Conservation (phyloP, 129 eudicot species). For the Flaveria linearis region DNA sequence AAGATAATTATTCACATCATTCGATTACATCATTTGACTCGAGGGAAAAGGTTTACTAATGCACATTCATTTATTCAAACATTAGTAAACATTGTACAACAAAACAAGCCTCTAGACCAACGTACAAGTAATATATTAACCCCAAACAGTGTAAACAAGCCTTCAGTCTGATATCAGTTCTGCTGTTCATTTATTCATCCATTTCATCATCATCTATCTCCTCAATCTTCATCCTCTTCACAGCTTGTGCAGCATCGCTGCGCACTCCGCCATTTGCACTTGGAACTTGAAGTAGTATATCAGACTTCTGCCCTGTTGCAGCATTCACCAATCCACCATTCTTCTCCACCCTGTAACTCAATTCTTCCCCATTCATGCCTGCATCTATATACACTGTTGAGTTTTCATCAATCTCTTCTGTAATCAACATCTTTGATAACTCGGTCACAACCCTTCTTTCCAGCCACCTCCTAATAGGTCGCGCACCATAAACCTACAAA, state of each 20-base stretch:
- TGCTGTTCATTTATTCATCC: slow-evolving; percentile 37
- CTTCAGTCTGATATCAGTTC: not conserved
- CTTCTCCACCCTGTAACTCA: slow-evolving; percentile 72
- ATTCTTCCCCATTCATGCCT: slow-evolving; percentile 34
- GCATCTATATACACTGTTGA: slow-evolving; percentile 88
- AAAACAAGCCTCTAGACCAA: not conserved
- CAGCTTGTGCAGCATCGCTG: slow-evolving; percentile 72
- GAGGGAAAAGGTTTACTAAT: slow-evolving; percentile 1
- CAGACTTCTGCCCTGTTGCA: slow-evolving; percentile 75
- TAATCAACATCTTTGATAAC: slow-evolving; percentile 75
- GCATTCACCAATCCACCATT: slow-evolving; percentile 91
- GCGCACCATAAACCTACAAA: slow-evolving; percentile 82
- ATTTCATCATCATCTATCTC: slow-evolving; percentile 78
- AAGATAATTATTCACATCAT: too few species aligned
- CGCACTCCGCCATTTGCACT: slow-evolving; percentile 31
- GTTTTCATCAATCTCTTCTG: slow-evolving; percentile 83
- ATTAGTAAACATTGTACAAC: not conserved
- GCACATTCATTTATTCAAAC: not conserved
- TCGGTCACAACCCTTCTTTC: slow-evolving; percentile 87
- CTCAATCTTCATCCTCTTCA: slow-evolving; percentile 85
- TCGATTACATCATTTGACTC: not conserved
- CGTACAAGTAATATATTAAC: not conserved
- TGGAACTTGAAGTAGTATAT: slow-evolving; percentile 66
- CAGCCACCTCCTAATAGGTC: slow-evolving; percentile 96
- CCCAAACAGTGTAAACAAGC: not conserved